A percentile compares a stretch with the other conserved stretches of the same genome.
Conservation (phyloP, 495 filamentous ascomycete genomes). For the Penicillium dipodomyicola region DNA sequence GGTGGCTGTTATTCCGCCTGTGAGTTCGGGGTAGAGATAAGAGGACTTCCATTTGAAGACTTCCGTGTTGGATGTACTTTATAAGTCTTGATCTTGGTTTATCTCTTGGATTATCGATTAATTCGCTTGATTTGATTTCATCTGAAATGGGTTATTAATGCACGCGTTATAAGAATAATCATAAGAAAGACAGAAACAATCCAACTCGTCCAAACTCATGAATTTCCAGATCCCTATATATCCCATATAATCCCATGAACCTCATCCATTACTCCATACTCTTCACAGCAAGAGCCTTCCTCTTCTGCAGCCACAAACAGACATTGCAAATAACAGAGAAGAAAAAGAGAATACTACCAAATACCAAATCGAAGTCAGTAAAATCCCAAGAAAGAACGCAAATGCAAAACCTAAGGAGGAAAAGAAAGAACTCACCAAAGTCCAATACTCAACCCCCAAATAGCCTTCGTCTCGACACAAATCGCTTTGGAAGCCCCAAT, state of each 20-base stretch:
- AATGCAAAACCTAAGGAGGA: not conserved
- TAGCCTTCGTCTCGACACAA: conserved; percentile 82
- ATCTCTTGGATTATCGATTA: no score
- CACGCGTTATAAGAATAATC: not conserved
- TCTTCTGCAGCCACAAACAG: conserved; percentile 58
- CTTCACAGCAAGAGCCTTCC: conserved; percentile 35
- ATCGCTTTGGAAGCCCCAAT: conserved; percentile 64
- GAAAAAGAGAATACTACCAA: conserved; percentile 63
- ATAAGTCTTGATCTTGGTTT: no score
- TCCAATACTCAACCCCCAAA: conserved; percentile 86
- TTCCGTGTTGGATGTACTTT: no score
- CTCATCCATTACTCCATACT: conserved; percentile 22
- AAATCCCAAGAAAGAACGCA: not conserved
- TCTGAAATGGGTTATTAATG: conserved; percentile 3
- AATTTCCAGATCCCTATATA: not conserved
- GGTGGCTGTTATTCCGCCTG: conserved; percentile 94
- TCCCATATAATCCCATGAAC: not conserved
- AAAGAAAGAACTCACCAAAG: conserved; percentile 54
- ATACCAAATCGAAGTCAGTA: conserved; percentile 21
- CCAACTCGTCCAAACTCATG: not conserved
- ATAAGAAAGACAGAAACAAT: not conserved
- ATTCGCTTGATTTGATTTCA: no score
- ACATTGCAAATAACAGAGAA: conserved; percentile 58
- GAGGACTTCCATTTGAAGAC: not conserved
- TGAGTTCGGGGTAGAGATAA: conserved; percentile 59